Conservation (phyloP, 1,284 basidiomycete species). For the Leccinum pachyderme region DNA sequence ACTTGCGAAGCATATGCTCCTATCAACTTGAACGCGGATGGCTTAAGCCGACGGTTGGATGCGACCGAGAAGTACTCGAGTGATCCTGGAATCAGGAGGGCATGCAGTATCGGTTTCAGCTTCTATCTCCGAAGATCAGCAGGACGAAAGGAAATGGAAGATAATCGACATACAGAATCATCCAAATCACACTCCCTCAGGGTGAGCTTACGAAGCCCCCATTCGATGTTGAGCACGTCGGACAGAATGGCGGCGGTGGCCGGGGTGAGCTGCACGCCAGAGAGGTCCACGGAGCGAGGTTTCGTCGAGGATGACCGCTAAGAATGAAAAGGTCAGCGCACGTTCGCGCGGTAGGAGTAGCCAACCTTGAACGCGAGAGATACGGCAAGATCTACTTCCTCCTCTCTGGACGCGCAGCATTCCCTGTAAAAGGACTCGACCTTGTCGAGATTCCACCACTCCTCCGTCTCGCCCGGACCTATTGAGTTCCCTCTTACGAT, state of each 20-base stretch:
- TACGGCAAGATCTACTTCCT: conserved; percentile 63
- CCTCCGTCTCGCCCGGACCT: conserved; percentile 42
- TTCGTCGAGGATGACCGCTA: conserved; percentile 48
- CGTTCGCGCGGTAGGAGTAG: conserved; percentile 19
- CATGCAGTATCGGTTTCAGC: conserved; percentile 88
- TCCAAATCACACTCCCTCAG: conserved; percentile 81
- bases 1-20: conserved; percentile 67
- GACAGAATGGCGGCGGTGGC: conserved; percentile 76
- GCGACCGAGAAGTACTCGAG: conserved; percentile 85
- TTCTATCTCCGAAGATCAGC: conserved; percentile 43
- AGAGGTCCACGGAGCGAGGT: not conserved
- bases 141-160: conserved; percentile 1
- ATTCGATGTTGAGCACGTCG: conserved; percentile 87
- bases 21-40: conserved; percentile 77
- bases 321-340: conserved; percentile 3
- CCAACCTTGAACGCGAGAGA: conserved; percentile 66
- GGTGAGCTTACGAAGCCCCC: conserved; percentile 81
- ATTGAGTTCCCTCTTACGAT: conserved; percentile 55
- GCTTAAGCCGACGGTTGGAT: conserved; percentile 81
- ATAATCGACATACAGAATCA: conserved; percentile 54
- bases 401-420: conserved; percentile 76
- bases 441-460: conserved; percentile 76
- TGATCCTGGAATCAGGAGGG: conserved; percentile 49
- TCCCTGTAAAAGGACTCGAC: conserved; percentile 80
- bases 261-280: conserved; percentile 57